phyloP scores from a whole-genome alignment of 208 protist species.

The Trypanosoma platydactyli region DNA sequence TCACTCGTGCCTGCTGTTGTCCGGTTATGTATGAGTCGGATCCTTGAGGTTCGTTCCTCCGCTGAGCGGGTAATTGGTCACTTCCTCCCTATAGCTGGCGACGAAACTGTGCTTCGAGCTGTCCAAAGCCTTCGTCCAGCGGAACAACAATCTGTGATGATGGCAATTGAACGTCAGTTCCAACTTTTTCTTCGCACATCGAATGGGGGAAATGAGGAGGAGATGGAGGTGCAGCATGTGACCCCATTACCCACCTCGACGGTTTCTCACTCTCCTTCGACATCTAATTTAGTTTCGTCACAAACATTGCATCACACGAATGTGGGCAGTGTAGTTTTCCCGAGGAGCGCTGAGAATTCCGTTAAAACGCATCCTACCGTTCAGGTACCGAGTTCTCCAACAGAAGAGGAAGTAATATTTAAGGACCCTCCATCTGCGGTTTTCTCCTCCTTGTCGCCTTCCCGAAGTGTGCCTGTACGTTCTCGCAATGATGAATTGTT shows the following conservation, averaged over 20 bases:
- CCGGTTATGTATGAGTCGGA: constrained; percentile 75
- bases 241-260: neutral
- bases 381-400: too few species aligned
- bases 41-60: constrained; percentile 71
- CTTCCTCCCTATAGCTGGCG: constrained; percentile 61
- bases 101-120: constrained; percentile 53
- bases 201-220: constrained; percentile 22
- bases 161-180: constrained; percentile 72
- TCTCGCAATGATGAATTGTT: constrained; percentile 45
- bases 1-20: constrained; percentile 63
- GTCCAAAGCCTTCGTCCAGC: constrained; percentile 71
- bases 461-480: neutral
- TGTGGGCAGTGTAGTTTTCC: neutral
- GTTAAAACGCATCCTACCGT: too few species aligned
- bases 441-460: neutral
- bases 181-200: constrained; percentile 32
- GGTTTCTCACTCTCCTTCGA: neutral
- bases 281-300: neutral
- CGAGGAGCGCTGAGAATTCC: too few species aligned
- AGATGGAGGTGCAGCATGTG: constrained; percentile 4
- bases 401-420: too few species aligned
- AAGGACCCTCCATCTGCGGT: neutral
- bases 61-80: constrained; percentile 77
- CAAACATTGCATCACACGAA: neutral
- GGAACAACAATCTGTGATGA: constrained; percentile 74